These are phyloP conservation scores for Candida loeiensis DNA, from an alignment of 805 yeast species.

Conservation along the genomic window DNA sequence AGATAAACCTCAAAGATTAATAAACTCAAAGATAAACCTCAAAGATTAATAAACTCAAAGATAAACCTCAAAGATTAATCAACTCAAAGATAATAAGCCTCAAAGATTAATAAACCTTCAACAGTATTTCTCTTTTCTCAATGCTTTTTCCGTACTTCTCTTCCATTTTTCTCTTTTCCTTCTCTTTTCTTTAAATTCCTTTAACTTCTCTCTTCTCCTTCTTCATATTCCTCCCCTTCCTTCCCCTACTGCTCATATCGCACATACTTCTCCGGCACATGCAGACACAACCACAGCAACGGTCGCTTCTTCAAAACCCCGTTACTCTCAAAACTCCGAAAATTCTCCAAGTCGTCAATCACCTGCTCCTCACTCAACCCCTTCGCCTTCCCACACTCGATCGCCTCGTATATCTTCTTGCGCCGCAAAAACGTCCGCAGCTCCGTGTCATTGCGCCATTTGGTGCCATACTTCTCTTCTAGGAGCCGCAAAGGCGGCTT, in stretches of 20 bases:
- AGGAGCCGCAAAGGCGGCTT: conserved; percentile 51
- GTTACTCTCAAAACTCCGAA: conserved; percentile 38
- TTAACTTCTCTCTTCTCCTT: too few relatives aligned
- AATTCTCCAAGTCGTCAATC: conserved; percentile 45
- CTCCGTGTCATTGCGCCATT: conserved; percentile 56
- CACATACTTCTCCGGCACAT: conserved; percentile 14
- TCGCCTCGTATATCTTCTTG: conserved; percentile 52
- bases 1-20: too few relatives aligned
- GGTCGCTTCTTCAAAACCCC: conserved; percentile 34
- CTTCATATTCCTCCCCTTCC: too few relatives aligned
- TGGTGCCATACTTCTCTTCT: conserved; percentile 47
- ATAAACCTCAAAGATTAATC: too few relatives aligned
- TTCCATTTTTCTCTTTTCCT: too few relatives aligned
- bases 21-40: too few relatives aligned
- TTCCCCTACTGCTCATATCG: conserved; percentile 3
- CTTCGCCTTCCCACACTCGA: conserved; percentile 45
- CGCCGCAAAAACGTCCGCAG: conserved; percentile 52
- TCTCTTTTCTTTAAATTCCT: too few relatives aligned
- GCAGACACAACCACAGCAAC: conserved; percentile 15
- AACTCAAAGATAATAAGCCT: too few relatives aligned
- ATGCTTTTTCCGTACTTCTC: too few relatives aligned
- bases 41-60: too few relatives aligned
- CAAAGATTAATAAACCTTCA: too few relatives aligned
- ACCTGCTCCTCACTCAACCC: conserved; percentile 44
- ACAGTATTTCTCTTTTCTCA: too few relatives aligned